phyloP scores from a whole-genome alignment of 306 rosid species.

The Quercus bicolor region DNA sequence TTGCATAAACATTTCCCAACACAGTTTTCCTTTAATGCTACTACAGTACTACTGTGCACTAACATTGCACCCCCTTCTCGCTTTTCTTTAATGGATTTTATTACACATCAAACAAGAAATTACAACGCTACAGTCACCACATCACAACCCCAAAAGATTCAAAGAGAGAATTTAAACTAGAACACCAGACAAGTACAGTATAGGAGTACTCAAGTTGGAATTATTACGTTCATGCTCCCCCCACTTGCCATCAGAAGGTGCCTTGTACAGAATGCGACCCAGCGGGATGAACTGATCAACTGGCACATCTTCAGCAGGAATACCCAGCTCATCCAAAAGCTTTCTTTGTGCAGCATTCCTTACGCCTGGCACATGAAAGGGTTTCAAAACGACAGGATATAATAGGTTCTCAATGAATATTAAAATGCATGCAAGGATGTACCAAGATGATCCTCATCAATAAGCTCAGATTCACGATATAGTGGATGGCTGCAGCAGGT shows the following conservation, averaged over 20 bases:
- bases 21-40: background rate
- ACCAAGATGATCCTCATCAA: slow-evolving; percentile 75
- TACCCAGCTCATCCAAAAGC: slow-evolving; percentile 94
- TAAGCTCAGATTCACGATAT: slow-evolving; percentile 93
- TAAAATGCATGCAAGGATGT: slow-evolving; percentile 4
- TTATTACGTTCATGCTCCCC: slow-evolving; percentile 96
- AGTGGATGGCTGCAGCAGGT: slow-evolving; percentile 99
- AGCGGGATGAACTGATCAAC: slow-evolving; percentile 87
- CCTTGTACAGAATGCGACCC: slow-evolving; percentile 92
- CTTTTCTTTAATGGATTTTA: too few species aligned
- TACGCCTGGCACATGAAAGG: slow-evolving; percentile 50
- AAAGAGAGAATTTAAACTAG: background rate
- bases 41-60: too few species aligned
- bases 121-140: background rate
- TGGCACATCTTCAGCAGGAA: slow-evolving; percentile 84
- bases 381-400: background rate
- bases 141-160: background rate
- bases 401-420: slow-evolving; percentile 5
- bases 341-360: slow-evolving; percentile 98
- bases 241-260: slow-evolving; percentile 99
- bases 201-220: slow-evolving; percentile 11
- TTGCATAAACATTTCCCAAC: background rate
- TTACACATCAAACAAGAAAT: too few species aligned
- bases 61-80: too few species aligned
- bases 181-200: background rate